Base-by-base conservation (phyloP, 2,329 filamentous ascomycete species). In the Penicillium sp. region DNA sequence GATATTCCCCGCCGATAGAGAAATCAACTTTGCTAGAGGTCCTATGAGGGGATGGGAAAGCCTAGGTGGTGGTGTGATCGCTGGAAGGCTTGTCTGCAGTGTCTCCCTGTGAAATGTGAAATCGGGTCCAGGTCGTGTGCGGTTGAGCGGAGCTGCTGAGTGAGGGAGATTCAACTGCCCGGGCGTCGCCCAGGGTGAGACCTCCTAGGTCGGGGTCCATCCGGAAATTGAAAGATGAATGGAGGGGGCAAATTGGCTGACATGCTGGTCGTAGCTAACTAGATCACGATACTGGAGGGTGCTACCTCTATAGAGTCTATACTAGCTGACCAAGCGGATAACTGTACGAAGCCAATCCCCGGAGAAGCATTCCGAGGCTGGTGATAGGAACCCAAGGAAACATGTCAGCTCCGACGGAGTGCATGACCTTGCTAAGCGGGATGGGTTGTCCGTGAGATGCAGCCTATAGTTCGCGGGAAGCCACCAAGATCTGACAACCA, bases 301-400 rank as follows among this genome's bases (percentile, higher is more conserved):
- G 7, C 6, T 17, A 2, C 20, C 15, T 20, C 10, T 20, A 22
- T 22, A 22, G 22, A 22, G 22, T 22, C 22, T 22, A 28, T n/a
- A 8, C 22, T 25, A 1, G 20, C 14, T 49, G 47, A 3, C 2
- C 4, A 3, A 35, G 11, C 4, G 10, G 15, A n/a, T 20, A 34
- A 49, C 4, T 11, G 14, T 34, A 48, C 14, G 6, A 7, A 10
- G 15, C 17, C 31, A 7, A 35, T 35, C 45, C 34, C 15, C 4
- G 39, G 22, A 58, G 31, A 49, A 48, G 22, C 53, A 15, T 28
- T 54, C 53, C 45, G 35, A 14, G 28, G 50, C 37, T 5, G 28
- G n/a, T 15, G 42, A 55, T 34, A 28, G 54, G 58, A 57, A 48
- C 48, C 51, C 50, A 17, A 51, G 49, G 54, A 54, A 63, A 57